phyloP scores from a whole-genome alignment of 208 protist species.

The Leishmania tropica region DNA sequence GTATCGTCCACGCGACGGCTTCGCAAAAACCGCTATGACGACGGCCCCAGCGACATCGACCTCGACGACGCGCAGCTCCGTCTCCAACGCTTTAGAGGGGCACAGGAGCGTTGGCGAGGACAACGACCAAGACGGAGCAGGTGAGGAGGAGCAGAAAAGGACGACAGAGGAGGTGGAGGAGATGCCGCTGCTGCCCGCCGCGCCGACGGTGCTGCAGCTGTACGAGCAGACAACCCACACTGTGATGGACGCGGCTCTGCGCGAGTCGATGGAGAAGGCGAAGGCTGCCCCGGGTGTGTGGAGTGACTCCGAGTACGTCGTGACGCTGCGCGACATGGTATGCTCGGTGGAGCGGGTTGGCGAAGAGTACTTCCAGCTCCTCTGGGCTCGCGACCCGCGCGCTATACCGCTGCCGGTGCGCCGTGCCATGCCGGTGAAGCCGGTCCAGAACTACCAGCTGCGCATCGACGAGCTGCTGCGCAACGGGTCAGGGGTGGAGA shows the following conservation, averaged over 20 bases:
- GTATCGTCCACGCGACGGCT: conserved; percentile 73
- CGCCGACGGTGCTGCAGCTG: conserved; percentile 6
- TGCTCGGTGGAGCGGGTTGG: conserved; percentile 63
- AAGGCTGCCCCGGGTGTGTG: conserved; percentile 71
- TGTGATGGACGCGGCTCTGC: conserved; percentile 31
- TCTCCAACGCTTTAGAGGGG: conserved; percentile 4
- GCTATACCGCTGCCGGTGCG: conserved; percentile 46
- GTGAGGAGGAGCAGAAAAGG: neutral
- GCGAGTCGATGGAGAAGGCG: conserved; percentile 46
- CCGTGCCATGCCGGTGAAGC: conserved; percentile 46
- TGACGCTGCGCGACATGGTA: conserved; percentile 86
- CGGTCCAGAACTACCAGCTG: conserved; percentile 66
- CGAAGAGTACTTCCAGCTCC: conserved; percentile 84
- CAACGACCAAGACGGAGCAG: neutral
- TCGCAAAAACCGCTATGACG: conserved; percentile 19
- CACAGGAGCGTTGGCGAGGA: neutral
- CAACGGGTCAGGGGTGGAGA: conserved; percentile 45
- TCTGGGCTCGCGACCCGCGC: conserved; percentile 77
- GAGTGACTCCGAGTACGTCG: conserved; percentile 69
- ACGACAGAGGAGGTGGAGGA: neutral
- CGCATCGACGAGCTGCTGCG: conserved; percentile 76
- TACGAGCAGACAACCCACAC: conserved; percentile 13
- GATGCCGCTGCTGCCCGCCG: neutral
- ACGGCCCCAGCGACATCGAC: neutral
- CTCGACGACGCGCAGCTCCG: conserved; percentile 1